Base-by-base conservation (phyloP, 331 rosid genomes). In the Stylosanthes scabra region DNA sequence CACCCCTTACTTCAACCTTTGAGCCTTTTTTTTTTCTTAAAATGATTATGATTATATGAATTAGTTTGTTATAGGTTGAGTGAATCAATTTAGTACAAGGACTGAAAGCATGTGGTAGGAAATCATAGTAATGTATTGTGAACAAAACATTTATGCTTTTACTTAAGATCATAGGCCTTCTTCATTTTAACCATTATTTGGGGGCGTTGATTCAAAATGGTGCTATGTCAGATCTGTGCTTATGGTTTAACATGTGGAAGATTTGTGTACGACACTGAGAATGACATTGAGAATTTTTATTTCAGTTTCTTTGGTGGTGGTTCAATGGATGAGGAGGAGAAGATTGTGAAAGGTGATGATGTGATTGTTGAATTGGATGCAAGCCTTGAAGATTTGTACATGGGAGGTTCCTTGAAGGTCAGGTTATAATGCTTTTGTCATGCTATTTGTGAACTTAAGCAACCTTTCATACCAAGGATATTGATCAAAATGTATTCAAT, bases 401-500 rank as follows among this genome's bases (percentile, higher is more conserved):
- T 88, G 93, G 98, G 98, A 20, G 98, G 97, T 72, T 87, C 98
- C 57, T 82, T 93, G 80, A 86, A 90, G 92, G 98, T 90, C 79
- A 76, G 72, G 20, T 63, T 61, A 25, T 49, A 16, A 46, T 68
- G 66, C 59, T 59, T 59, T 62, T 39, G 61, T 66, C 58, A 8
- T 59, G 7, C 15, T 10, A 37, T 67, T 59, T 59, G 28, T 25
- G 20, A 44, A 71, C 15, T 59, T 42, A 55, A 15, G 59, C 57
- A 37, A 59, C 46, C 51, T 59, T 70, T 68, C 50, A 34, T 74
- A 49, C 66, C 28, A 54, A 28, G 67, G 59, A 20, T 68, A 63
- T 42, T 15, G 59, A 72, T 15, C 71, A n/a, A 37, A 45, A 2
- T 8, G 47, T 40, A 73, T n/a, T 11, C 27, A 49, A 28, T 55